Evolutionary conservation across 352 stramenopile species (phyloP).

Genomic region (Globisporangium heterothallicum): DNA sequence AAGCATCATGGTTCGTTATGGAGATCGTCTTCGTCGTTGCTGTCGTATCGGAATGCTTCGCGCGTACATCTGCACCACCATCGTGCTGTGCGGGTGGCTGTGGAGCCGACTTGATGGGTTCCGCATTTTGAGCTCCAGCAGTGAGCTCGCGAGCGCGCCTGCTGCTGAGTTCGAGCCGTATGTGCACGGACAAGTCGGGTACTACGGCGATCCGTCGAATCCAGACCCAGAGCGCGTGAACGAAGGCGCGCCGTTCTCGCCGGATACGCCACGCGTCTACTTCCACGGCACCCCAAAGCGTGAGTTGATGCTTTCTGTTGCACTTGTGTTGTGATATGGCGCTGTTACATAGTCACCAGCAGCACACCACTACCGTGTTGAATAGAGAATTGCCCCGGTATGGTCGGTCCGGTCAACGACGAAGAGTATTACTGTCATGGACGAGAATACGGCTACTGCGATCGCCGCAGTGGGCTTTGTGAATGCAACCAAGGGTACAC

Average conservation of each 20-base stretch:
- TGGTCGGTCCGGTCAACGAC: conserved; percentile 85
- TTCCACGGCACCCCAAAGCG: conserved; percentile 34
- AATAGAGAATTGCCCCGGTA: conserved; percentile 73
- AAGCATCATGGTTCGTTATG: not conserved
- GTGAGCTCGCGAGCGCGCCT: conserved; percentile 23
- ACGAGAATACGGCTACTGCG: conserved; percentile 92
- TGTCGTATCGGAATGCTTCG: no score
- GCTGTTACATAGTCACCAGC: no score
- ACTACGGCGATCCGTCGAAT: conserved; percentile 76
- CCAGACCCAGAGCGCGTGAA: conserved; percentile 69
- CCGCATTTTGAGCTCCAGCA: conserved; percentile 30
- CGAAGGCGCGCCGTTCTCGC: conserved; percentile 73
- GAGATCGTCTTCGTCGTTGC: not conserved
- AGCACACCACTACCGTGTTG: no score
- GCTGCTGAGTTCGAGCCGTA: conserved; percentile 80
- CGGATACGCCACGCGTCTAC: conserved; percentile 60
- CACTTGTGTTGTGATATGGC: conserved; percentile 25
- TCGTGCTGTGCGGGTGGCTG: not conserved
- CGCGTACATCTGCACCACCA: not conserved
- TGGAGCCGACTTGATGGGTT: conserved; percentile 10
- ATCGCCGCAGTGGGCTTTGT: conserved; percentile 89
- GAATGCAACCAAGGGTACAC: conserved; percentile 94
- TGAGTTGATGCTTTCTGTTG: conserved; percentile 19
- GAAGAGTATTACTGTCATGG: conserved; percentile 90
- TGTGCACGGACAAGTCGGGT: conserved; percentile 68